Evolutionary conservation across 768 basidiomycete genomes (phyloP).

Genomic region (Termitomyces sp.): DNA sequence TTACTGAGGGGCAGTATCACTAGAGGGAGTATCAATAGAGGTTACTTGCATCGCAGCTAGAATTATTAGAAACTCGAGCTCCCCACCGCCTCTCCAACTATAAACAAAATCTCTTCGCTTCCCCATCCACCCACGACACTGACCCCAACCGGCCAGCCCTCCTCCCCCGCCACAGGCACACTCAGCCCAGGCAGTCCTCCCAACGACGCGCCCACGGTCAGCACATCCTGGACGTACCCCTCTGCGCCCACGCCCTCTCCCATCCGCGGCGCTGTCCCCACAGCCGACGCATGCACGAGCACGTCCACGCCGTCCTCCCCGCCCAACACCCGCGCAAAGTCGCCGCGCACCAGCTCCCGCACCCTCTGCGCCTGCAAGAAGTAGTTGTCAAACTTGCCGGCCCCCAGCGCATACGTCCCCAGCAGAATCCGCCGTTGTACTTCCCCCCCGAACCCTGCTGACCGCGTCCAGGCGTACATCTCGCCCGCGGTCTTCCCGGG

Average conservation of each 20-base stretch:
- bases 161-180: constrained; percentile 46
- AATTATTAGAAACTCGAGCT: no score
- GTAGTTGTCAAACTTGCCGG: constrained; percentile 97
- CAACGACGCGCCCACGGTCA: constrained; percentile 89
- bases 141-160: constrained; percentile 44
- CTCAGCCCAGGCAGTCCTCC: constrained; percentile 83
- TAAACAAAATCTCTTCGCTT: constrained; percentile 53
- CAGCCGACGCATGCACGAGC: constrained; percentile 82
- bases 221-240: constrained; percentile 84
- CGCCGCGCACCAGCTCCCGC: constrained; percentile 61
- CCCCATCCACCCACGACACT: constrained; percentile 91
- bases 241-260: constrained; percentile 27
- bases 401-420: constrained; percentile 88
- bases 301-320: constrained; percentile 64
- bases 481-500: constrained; percentile 35
- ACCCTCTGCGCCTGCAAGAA: constrained; percentile 90
- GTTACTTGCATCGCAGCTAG: no score
- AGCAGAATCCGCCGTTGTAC: constrained; percentile 84
- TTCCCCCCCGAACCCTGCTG: constrained; percentile 74
- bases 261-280: constrained; percentile 75
- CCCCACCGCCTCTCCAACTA: constrained; percentile 20
- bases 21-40: no score
- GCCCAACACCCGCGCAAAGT: constrained; percentile 68
- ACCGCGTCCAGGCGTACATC: constrained; percentile 63
- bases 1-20: no score